Percentiles rank a stretch among this genome's conserved stretches.
Evolutionary conservation across 345 rosid species (phyloP).

Genomic region (thale cress (Arabidopsis thaliana)): DNA sequence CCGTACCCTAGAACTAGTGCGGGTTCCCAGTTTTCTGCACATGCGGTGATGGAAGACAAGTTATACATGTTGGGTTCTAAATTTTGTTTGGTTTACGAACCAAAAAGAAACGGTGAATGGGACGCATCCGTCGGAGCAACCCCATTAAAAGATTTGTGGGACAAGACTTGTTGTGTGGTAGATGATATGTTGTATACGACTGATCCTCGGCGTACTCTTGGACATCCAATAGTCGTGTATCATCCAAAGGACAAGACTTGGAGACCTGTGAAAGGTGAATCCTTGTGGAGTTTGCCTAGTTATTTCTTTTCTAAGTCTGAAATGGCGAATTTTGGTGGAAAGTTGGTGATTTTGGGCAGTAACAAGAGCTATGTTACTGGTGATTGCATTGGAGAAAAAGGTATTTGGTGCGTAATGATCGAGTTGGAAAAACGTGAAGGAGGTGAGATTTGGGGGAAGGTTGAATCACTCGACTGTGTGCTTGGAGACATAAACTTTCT

Average conservation of each 20-base stretch:
- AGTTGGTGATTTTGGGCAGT: slow-evolving; percentile 5
- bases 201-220: not conserved
- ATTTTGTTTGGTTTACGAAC: not conserved
- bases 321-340: slow-evolving; percentile 20
- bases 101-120: not conserved
- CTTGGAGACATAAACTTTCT: not conserved
- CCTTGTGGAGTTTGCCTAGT: not conserved
- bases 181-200: slow-evolving; percentile 3
- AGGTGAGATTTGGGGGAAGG: slow-evolving; percentile 1
- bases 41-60: not conserved
- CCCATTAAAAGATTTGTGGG: not conserved
- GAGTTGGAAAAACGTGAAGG: not conserved
- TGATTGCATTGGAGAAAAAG: too few species aligned
- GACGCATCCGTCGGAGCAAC: not conserved
- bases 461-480: not conserved
- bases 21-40: not conserved
- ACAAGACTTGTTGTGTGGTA: not conserved
- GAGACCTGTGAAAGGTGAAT: not conserved
- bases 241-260: not conserved
- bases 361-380: rapidly evolving
- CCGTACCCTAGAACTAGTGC: not conserved
- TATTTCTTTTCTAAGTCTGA: not conserved
- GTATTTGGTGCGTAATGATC: not conserved
- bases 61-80: not conserved
- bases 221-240: not conserved